Percentiles rank a stretch among this genome's conserved stretches.
Evolutionary conservation across 352 stramenopile species (phyloP).

Genomic region (Elongisporangium prolatum): DNA sequence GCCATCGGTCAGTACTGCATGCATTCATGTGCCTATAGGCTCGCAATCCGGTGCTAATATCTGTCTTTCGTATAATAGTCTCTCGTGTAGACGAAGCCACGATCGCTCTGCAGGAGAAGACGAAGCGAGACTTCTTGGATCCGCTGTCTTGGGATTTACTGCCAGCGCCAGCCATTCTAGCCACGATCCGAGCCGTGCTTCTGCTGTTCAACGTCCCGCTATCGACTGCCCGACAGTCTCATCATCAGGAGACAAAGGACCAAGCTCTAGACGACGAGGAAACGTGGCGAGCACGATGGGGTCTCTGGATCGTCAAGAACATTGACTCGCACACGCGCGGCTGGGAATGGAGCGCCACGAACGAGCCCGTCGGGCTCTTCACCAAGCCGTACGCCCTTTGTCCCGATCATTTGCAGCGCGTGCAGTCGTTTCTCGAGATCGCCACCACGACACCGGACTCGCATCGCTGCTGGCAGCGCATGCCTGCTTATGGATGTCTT

Average conservation of each 20-base stretch:
- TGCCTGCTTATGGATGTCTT: slow-evolving; percentile 47
- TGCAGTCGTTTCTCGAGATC: slow-evolving; percentile 25
- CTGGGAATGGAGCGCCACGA: slow-evolving; percentile 61
- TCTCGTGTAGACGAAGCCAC: slow-evolving; percentile 51
- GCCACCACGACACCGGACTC: slow-evolving; percentile 10
- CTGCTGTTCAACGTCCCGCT: slow-evolving; percentile 47
- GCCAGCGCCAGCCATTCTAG: slow-evolving; percentile 35
- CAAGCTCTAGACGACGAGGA: slow-evolving; percentile 15
- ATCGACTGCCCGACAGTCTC: not conserved
- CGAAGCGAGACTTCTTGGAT: slow-evolving; percentile 58
- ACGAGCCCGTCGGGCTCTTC: slow-evolving; percentile 62
- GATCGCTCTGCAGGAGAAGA: slow-evolving; percentile 49
- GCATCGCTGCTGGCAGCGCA: slow-evolving; percentile 49
- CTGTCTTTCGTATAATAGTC: slow-evolving; percentile 22
- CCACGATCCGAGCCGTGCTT: slow-evolving; percentile 45
- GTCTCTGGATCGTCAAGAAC: slow-evolving; percentile 75
- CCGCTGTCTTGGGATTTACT: slow-evolving; percentile 54
- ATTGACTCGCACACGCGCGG: slow-evolving; percentile 55
- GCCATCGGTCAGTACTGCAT: too few species aligned
- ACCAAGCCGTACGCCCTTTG: slow-evolving; percentile 67
- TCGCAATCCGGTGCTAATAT: not conserved
- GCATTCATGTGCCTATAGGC: not conserved
- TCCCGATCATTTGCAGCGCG: slow-evolving; percentile 23
- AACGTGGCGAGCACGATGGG: slow-evolving; percentile 47
- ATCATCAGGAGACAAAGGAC: not conserved